Base-by-base conservation (phyloP, 148 eudicot genomes). In the Oxyria digyna region DNA sequence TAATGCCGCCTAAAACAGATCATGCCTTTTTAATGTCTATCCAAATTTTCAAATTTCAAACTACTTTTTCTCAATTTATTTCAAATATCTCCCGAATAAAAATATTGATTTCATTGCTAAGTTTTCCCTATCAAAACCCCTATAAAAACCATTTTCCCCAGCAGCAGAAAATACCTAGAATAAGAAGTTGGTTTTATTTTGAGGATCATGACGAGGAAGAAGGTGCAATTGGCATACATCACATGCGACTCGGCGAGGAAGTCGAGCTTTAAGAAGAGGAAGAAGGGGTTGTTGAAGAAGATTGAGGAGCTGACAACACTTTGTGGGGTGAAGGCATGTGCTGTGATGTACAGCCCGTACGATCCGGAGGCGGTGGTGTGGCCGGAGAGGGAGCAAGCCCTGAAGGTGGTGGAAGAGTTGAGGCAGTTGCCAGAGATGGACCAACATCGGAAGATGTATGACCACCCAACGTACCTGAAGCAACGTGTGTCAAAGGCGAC, bases 261-360 rank as follows among this genome's bases (percentile, higher is more conserved):
- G 49, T n/a, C 76, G 42, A 68, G 74, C 14, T 80, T 32, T 71
- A 74, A 73, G 46, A 74, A 74, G 63, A 72, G 84, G 38, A 65
- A 72, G 69, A 72, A 37, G 32, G 81, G 84, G 15, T 21, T 80
- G 5, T 13, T 77, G 49, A 80, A 77, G 72, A 74, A 74, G 74
- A 65, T 69, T 7, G 26, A 57, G 0, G 80, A 80, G 76, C 64
- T 80, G 0, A 72, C 69, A 37, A 72, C 73, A 42, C 55, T 80
- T 0, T 77, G 84, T 29, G 84, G 71, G 1, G 68, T 80, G 18
- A 76, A 74, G 13, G 78, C 74, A 0, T 80, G 80, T 26, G 76
- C 74, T 21, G 73, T 80, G 55, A 24, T 80, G 4, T 71, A 31
- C 33, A 74, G 76, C 67, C 80, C 80, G 14, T 69, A 33, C 6